phyloP scores from a whole-genome alignment of 176 grass and related monocot genomes.

The Areca catechu region DNA sequence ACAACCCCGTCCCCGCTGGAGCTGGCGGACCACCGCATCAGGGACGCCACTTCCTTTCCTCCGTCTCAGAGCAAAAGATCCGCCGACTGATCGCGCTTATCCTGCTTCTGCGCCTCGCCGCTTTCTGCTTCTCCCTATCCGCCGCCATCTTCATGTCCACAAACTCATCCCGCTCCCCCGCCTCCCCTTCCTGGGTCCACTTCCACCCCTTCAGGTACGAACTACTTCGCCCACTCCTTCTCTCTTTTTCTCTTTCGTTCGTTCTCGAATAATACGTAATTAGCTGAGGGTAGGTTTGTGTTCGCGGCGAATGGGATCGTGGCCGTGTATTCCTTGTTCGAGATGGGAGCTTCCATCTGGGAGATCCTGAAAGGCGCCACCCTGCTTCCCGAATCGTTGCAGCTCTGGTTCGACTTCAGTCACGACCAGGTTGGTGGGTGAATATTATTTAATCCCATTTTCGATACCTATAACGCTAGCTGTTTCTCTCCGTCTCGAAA shows the following conservation, averaged over 20 bases:
- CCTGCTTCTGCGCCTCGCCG: constrained; percentile 34
- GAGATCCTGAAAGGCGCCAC: constrained; percentile 48
- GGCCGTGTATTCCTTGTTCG: constrained; percentile 53
- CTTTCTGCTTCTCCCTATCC: constrained; percentile 43
- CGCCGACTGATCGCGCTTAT: constrained; percentile 26
- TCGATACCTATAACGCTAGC: background rate
- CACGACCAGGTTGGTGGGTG: constrained; percentile 64
- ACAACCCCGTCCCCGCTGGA: background rate
- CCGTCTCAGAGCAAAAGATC: constrained; percentile 29
- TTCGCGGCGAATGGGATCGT: constrained; percentile 69
- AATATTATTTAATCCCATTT: no score
- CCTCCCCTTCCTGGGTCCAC: constrained; percentile 17
- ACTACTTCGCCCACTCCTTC: background rate
- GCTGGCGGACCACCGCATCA: background rate
- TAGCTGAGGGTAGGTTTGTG: constrained; percentile 29
- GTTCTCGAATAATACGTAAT: no score
- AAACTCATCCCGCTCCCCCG: constrained; percentile 15
- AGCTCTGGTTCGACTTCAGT: constrained; percentile 90
- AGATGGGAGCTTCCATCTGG: constrained; percentile 47
- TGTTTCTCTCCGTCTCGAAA: background rate
- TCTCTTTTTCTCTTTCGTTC: no score
- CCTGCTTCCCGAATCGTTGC: constrained; percentile 50
- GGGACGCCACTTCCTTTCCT: constrained; percentile 15
- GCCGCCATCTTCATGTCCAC: constrained; percentile 26
- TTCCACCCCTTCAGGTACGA: constrained; percentile 13